Conservation (phyloP, 140 eudicot species). For the Ambrosia hybrid region DNA sequence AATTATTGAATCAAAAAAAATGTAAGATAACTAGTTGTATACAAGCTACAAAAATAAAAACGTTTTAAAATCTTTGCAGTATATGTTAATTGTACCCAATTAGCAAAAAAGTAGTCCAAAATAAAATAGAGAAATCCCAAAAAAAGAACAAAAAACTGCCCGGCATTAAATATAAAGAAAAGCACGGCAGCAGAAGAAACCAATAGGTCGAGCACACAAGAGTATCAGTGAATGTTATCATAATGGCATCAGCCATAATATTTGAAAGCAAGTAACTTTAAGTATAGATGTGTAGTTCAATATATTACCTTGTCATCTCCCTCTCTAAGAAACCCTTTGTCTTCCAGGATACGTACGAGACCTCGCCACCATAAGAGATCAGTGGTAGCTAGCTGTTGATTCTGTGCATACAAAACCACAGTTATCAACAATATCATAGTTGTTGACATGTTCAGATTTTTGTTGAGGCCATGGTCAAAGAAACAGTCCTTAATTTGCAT, state of each 20-base stretch:
- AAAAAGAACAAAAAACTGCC: too few relatives aligned
- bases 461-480: too few relatives aligned
- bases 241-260: not conserved
- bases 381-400: conserved; percentile 44
- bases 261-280: not conserved
- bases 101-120: not conserved
- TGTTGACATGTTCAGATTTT: not conserved
- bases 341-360: conserved; percentile 72
- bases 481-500: too few relatives aligned
- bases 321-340: conserved; percentile 65
- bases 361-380: conserved; percentile 86
- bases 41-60: not conserved
- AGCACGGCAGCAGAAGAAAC: not conserved
- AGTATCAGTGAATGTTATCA: conserved; percentile 1
- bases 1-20: too few relatives aligned
- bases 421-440: not conserved
- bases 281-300: not conserved
- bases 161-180: too few relatives aligned
- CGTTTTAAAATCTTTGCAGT: not conserved
- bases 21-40: not conserved
- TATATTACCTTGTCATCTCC: conserved; percentile 58
- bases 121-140: too few relatives aligned
- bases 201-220: not conserved
- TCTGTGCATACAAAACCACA: conserved; percentile 29
- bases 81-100: not conserved